A percentile compares a stretch with the other conserved stretches of the same genome.
Evolutionary conservation across 78 protist genomes (phyloP).

Genomic region (Emiliania huxleyi): DNA sequence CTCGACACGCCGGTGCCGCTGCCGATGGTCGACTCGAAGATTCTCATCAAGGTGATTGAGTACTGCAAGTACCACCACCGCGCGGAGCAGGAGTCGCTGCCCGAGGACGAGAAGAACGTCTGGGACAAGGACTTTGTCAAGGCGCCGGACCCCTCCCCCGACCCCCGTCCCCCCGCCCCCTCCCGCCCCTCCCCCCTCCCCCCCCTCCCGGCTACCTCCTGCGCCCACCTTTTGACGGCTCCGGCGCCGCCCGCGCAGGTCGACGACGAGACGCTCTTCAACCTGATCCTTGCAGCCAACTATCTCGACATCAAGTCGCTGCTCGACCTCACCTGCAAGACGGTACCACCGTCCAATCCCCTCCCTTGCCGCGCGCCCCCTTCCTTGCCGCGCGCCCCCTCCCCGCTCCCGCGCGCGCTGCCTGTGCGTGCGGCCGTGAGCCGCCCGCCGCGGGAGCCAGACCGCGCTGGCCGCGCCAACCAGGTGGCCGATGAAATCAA

Average conservation of each 20-base stretch:
- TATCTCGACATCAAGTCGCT: constrained; percentile 35
- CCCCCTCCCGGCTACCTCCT: too few species aligned
- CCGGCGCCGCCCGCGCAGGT: not conserved
- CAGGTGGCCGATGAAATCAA: constrained; percentile 36
- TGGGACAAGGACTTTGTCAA: constrained; percentile 34
- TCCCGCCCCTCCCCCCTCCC: too few species aligned
- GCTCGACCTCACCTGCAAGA: not conserved
- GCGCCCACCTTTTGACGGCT: too few species aligned
- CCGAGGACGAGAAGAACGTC: not conserved
- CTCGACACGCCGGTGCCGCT: constrained; percentile 20
- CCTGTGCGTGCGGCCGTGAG: too few species aligned
- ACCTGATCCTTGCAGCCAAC: constrained; percentile 33
- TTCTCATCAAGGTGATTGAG: constrained; percentile 27
- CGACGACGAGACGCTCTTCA: constrained; percentile 36
- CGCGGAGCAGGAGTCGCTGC: not conserved
- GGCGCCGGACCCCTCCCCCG: not conserved
- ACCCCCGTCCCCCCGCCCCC: too few species aligned
- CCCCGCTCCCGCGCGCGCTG: too few species aligned
- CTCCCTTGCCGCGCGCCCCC: too few species aligned
- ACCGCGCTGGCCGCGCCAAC: not conserved
- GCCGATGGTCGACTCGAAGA: constrained; percentile 20
- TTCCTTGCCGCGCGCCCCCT: too few species aligned
- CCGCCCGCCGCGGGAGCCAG: too few species aligned
- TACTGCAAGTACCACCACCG: constrained; percentile 24
- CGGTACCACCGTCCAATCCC: too few species aligned